Base-by-base conservation (phyloP, 2,329 filamentous ascomycete genomes). In the Zymoseptoria tritici region DNA sequence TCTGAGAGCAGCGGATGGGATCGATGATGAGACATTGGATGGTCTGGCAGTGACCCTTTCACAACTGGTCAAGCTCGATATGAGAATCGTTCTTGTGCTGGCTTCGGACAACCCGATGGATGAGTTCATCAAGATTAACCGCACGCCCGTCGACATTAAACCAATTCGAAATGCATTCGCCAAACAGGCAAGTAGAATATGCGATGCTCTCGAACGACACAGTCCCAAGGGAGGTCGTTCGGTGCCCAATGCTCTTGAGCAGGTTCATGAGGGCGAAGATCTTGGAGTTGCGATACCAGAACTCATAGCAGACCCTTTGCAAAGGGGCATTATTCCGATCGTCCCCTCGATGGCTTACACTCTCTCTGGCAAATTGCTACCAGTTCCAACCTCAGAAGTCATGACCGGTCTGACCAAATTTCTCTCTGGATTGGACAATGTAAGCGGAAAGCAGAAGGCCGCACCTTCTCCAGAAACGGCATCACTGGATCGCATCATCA, bases 11-110 rank as follows among this genome's bases (percentile, higher is more conserved):
- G 87, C 91, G 0, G 87, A 95, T 67, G 75, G 80, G 1, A 81
- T 95, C 53, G 82, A 89, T 67, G 83, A 91, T 60, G 75, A 78
- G 1, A 89, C 85, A 0, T 72, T 97, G 9, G 76, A 82, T 52
- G 92, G 91, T 1, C 85, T 97, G 60, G 90, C 88, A 4, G 85
- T 87, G 71, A 97, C 94, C 0, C 76, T 99, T 49, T 86, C 87
- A 29, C 93, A 96, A 72, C 84, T 99, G 55, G 84, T 86, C 49
- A 85, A 87, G 56, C 81, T 99, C 13, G 93, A 94, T 2, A 82
- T 99, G 66, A 81, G 85, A 55, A 91, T 91, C 61, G 85, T 92
- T 20, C 83, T 99, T 0, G 88, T 97, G 1, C 78, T 97, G 8
- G 93, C 97, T 67, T 89, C 86, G 56, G 75, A 79, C 24, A 76